Base-by-base conservation (phyloP, 176 grass and related monocot species). In the Alopecurus myosuroides region DNA sequence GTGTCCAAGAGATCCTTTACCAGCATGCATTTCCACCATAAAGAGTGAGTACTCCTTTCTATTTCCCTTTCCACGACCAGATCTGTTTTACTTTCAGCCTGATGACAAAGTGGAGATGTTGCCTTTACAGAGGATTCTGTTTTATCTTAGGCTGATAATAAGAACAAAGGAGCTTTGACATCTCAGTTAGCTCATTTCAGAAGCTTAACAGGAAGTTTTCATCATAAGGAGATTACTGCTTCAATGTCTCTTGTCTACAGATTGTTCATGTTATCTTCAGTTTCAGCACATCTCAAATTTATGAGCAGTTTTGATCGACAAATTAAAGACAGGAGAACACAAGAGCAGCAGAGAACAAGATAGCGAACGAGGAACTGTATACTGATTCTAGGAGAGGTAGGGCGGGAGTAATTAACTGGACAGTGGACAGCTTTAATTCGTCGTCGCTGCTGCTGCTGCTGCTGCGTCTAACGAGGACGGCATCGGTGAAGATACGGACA, bases 401-500 rank as follows among this genome's bases (percentile, higher is more conserved):
- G 7, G 34, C 9, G 10, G 28, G 28, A 11, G n/a, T 30, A 29
- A 58, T 36, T 29, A 57, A 76, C 76, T 33, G 65, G 26, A 19
- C n/a, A n/a, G n/a, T n/a, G n/a, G n/a, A 72, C 37, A 57, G 39
- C 36, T 85, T 69, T 34, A 57, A 14, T 51, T 85, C 70, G 31
- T 80, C 13, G 68, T 5, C 61, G 65, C 31, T 9, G 85, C 25
- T 2, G 53, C 6, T n/a, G 65, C 31, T 9, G 85, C 25, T 3
- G 71, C 11, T 28, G 79, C 28, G 61, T 83, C 73, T 4, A 83
- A 26, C 0, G 77, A 76, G 1, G 82, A 8, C 10, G 71, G 56
- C 75, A 70, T 84, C 42, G 81, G 86, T 7, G 55, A 85, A 14
- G 82, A 48, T 81, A 81, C 81, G 25, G 88, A 85, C 77, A 89